Conservation (phyloP, 345 rosid species). For the Salix caprea region DNA sequence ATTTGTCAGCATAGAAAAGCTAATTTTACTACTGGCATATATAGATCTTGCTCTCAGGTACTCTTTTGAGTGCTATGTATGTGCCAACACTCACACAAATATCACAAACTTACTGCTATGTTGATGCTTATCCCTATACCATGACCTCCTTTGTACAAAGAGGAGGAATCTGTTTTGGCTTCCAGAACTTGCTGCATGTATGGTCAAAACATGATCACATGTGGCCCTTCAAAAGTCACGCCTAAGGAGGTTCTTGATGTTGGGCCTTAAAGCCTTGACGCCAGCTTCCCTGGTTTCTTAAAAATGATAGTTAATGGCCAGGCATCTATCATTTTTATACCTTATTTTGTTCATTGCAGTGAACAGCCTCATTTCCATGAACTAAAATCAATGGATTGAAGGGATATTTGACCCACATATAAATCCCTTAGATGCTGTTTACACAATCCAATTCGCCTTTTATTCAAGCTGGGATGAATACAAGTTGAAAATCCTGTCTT, state of each 20-base stretch:
- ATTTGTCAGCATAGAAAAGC: too few species aligned
- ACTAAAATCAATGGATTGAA: constrained; percentile 74
- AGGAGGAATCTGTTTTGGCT: too few species aligned
- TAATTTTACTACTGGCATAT: too few species aligned
- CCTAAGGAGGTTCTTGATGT: neutral
- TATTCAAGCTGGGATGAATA: constrained; percentile 80
- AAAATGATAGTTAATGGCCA: neutral
- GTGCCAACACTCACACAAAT: too few species aligned
- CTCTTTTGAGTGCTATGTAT: too few species aligned
- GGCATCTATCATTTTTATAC: neutral
- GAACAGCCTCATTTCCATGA: constrained; percentile 47
- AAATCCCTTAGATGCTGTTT: constrained; percentile 65
- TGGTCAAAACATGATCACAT: too few species aligned
- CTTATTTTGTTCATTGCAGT: neutral
- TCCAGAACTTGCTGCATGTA: too few species aligned
- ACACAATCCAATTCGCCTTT: constrained; percentile 73
- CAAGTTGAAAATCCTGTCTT: constrained; percentile 78
- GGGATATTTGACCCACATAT: constrained; percentile 67
- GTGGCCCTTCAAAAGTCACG: neutral
- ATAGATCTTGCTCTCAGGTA: too few species aligned
- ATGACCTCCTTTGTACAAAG: too few species aligned
- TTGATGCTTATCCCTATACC: too few species aligned
- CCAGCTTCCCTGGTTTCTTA: constrained; percentile 3
- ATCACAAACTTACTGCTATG: too few species aligned
- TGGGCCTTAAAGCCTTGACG: neutral